Evolutionary conservation across 2,329 filamentous ascomycete species (phyloP), one percentile per base, ranked within the genome.

Genomic region (Phaeosphaeria sp.): DNA sequence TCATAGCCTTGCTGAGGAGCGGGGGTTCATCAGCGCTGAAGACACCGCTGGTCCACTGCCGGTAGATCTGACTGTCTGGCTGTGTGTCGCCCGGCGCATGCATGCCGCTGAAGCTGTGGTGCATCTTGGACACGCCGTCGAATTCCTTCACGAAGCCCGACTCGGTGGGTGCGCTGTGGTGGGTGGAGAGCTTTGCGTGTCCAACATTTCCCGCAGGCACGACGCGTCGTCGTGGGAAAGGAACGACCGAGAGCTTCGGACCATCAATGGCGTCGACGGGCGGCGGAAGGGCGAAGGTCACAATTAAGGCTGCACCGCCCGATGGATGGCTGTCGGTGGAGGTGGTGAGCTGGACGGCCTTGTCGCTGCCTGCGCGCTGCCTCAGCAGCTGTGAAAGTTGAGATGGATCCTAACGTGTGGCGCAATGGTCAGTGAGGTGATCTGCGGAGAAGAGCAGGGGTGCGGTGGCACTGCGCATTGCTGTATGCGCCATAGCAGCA

Each of bases 41-140:
- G 22, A 71, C 56, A 24, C 62, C 69, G 42, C 76, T 79, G 45
- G 72, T 75, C 58, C 69, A 80, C 21, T 78, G 67, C 47, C 69
- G 77, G 65, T 80, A 79, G 46, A 82, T 77, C 61, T 83, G 81
- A 52, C 79, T 80, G 53, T 80, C 79, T 22, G 77, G 75, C 68
- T 83, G 81, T 1, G 81, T 83, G 59, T 83, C 81, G 49, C 80
- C 80, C 1, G 72, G 71, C 18, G 61, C 67, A 56, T 75, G 75
- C 49, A 74, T 72, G 47, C 69, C 77, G 33, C 68, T 77, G 59
- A 81, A 81, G 33, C 77, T 78, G 27, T 69, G 64, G 53, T 64
- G 56, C 71, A 74, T 74, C 27, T 64, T 77, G 40, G 46, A 56
- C 18, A 55, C 62, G 42, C 53, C 55, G 17, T 60, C 61, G 8